Base-by-base conservation (phyloP, 148 eudicot species). In the Pharnaceum exiguum region DNA sequence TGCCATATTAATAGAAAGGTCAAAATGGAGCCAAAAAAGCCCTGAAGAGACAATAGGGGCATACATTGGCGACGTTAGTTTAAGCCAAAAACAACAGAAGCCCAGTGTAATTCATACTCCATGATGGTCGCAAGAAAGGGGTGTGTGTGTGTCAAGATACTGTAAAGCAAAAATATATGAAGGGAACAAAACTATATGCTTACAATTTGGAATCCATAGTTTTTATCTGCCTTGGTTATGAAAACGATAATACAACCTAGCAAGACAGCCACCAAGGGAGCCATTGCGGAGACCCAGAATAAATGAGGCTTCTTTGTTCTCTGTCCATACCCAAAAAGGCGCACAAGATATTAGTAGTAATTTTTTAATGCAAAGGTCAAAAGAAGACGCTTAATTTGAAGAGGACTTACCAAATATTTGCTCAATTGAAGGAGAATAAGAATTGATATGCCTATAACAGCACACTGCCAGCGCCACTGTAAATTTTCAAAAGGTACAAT, bases 261-360 rank as follows among this genome's bases (percentile, higher is more conserved):
- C 2, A 87, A 28, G 19, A 90, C 91, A 21, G 73, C 72, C 50
- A 67, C 69, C 12, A 86, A 74, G 23, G 97, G 97, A 51, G 85
- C 86, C 62, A 89, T 77, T 1, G 99, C 99, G 26, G 96, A 77
- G 36, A 93, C 78, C 84, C 86, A 83, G 35, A 88, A 85, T 46
- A 85, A 51, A 45, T 79, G 72, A 13, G 99, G 89, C 39, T 56
- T 85, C 76, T 69, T 88, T 9, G 64, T 61, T 55, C 77, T 88
- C 99, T 93, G 96, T 71, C 48, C 50, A 59, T 18, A n/a, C n/a
- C n/a, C n/a, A 42, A 18, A 8, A 28, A 10, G 6, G n/a, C 13
- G 33, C 36, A 5, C 35, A 17, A 35, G 13, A 17, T 31, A 18
- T 29, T 16, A 5, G 10, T 1, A 19, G 6, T 11, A 27, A 25